Percentiles rank a stretch among this genome's conserved stretches.
Evolutionary conservation across 176 grass and related monocot genomes (phyloP).

Genomic region (Eragrostis nindensis): DNA sequence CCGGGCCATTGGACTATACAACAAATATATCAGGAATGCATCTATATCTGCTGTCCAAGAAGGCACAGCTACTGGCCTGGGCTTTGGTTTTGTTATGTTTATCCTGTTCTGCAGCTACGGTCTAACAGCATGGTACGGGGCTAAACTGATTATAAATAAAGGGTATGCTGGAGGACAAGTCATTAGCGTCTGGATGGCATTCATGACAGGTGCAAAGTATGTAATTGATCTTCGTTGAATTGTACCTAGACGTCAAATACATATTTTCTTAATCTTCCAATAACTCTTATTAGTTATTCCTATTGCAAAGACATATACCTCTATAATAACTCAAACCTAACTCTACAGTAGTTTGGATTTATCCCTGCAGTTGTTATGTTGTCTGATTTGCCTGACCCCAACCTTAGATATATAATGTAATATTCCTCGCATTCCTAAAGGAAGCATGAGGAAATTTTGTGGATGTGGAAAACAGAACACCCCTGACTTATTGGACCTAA

Average conservation of each 20-base stretch:
- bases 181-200: slow-evolving; percentile 18
- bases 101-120: slow-evolving; percentile 26
- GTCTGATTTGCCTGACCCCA: background rate
- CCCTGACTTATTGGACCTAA: background rate
- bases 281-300: background rate
- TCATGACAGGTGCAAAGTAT: slow-evolving; percentile 23
- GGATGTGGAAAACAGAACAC: slow-evolving; percentile 2
- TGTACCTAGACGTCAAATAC: background rate
- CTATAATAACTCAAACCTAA: background rate
- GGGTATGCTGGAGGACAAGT: slow-evolving; percentile 33
- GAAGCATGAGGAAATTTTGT: background rate
- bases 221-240: background rate
- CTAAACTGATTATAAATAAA: slow-evolving; percentile 19
- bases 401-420: background rate
- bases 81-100: slow-evolving; percentile 33
- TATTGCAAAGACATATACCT: background rate
- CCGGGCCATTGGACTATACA: slow-evolving; percentile 6
- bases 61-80: slow-evolving; percentile 12
- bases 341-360: background rate
- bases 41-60: slow-evolving; percentile 12
- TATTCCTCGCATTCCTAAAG: background rate
- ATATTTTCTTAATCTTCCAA: background rate
- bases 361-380: background rate
- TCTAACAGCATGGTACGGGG: slow-evolving; percentile 27
- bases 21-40: slow-evolving; percentile 24